Base-by-base conservation (phyloP, 2,329 filamentous ascomycete species). In the Colletotrichum magnum region DNA sequence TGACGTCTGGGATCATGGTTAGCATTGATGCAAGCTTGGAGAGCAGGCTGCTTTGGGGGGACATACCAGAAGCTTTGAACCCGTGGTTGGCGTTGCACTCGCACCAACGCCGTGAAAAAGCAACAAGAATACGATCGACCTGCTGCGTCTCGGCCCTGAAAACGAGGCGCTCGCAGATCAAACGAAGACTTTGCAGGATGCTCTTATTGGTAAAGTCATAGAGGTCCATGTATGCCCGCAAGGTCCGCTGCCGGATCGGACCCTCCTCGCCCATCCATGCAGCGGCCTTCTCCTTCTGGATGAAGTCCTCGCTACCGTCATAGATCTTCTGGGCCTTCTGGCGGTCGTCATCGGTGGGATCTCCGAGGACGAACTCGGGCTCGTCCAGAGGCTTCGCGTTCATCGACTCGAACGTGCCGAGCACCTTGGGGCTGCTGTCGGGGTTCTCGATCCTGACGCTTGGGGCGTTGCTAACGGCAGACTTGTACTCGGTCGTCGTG, bases 81-180 rank as follows among this genome's bases (percentile, higher is more conserved):
- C 95, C 95, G 80, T 99, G 94, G 51, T 91, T 92, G 0, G 93
- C 89, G 77, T 99, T 99, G 85, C 95, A 98, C 73, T 93, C 89
- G 78, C 94, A 97, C 96, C 96, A 99, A 70, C 95, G 87, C 72
- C 90, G 90, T 3, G 96, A 94, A 75, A 98, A 95, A 21, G 93
- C 92, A 75, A 97, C 93, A 72, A 99, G 83, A 68, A 99, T 95
- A 41, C 96, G 92, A 78, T 99, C 96, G 21, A 99, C 94, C 79
- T 99, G 95, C 80, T 99, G 96, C 3, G 95, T 97, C 81, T 99
- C 96, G 48, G 93, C 96, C 73, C 93, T 93, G 66, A 99, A 86
- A 5, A 96, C 87, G 26, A 98, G 85, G 39, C 93, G 92, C 61
- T 89, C 89, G 79, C 96, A 99, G 28, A 99, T 86, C 69, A 91